Conservation (phyloP, 164 flowering plant species). For the Echeveria elegans region DNA sequence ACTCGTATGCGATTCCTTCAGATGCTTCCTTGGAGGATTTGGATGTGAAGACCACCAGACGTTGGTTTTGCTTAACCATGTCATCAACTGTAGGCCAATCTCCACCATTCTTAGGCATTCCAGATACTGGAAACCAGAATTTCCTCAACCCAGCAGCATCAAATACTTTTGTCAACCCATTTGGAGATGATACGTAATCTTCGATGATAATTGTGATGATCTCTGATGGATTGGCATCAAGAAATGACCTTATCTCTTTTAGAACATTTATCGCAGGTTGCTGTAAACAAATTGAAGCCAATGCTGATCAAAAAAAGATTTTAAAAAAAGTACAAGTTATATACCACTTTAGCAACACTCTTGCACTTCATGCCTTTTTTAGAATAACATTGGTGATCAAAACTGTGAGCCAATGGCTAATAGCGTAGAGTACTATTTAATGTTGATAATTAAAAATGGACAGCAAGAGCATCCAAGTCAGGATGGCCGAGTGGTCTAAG, state of each 20-base stretch:
- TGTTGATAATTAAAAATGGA: too few relatives aligned
- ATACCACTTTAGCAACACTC: too few relatives aligned
- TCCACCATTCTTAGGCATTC: conserved; percentile 6
- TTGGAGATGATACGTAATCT: background rate
- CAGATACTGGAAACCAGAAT: background rate
- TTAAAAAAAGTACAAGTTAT: too few relatives aligned
- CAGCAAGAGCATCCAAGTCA: conserved; percentile 34
- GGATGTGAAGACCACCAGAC: conserved; percentile 7
- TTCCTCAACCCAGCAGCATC: background rate
- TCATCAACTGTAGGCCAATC: conserved; percentile 6
- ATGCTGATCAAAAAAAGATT: too few relatives aligned
- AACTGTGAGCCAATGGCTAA: too few relatives aligned
- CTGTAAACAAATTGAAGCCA: background rate
- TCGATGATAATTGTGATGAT: conserved; percentile 2
- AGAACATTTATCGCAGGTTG: conserved; percentile 5
- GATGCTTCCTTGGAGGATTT: background rate
- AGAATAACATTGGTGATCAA: too few relatives aligned
- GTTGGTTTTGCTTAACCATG: background rate
- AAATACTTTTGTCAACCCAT: background rate
- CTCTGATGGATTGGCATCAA: conserved; percentile 3
- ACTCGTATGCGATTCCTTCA: conserved; percentile 5
- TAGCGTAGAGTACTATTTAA: too few relatives aligned
- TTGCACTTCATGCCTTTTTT: too few relatives aligned
- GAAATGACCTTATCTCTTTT: background rate
- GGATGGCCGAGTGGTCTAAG: conserved; percentile 96